Conservation (phyloP, 2,329 filamentous ascomycete genomes). For the Knufia fluminis region DNA sequence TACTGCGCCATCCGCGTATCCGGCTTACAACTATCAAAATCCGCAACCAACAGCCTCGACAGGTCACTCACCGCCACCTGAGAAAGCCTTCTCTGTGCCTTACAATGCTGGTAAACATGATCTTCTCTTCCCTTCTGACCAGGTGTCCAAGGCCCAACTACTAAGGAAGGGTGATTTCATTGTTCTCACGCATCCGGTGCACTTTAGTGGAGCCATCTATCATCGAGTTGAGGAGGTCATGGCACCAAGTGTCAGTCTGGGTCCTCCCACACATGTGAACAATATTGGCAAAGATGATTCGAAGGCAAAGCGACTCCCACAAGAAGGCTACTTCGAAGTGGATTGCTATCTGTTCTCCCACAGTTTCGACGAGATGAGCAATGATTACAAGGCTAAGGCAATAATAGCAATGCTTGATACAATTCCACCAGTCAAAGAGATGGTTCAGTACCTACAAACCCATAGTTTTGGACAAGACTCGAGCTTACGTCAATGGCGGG, state of each 20-base stretch:
- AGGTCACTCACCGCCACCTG: background rate
- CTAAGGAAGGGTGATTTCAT: constrained; percentile 10
- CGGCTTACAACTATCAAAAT: too few relatives aligned
- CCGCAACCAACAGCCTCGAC: background rate
- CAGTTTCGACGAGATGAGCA: constrained; percentile 33
- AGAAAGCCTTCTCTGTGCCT: background rate
- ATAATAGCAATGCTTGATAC: constrained; percentile 31
- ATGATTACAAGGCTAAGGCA: constrained; percentile 23
- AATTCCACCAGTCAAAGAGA: constrained; percentile 31
- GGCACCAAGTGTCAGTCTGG: constrained; percentile 11
- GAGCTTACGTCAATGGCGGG: constrained; percentile 44
- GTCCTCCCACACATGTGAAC: constrained; percentile 1
- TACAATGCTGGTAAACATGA: constrained; percentile 2
- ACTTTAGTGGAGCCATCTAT: constrained; percentile 6
- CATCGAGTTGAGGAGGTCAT: constrained; percentile 12
- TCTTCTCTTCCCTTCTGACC: background rate
- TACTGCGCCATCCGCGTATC: background rate
- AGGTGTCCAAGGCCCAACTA: background rate
- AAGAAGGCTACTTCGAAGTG: constrained; percentile 7
- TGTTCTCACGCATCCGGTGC: background rate
- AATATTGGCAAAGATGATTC: background rate
- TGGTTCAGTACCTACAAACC: constrained; percentile 38
- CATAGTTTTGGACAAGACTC: constrained; percentile 30
- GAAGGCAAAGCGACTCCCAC: background rate
- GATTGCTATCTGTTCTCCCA: constrained; percentile 27